Conservation (phyloP, 306 rosid species). For the Cicer bijugum region DNA sequence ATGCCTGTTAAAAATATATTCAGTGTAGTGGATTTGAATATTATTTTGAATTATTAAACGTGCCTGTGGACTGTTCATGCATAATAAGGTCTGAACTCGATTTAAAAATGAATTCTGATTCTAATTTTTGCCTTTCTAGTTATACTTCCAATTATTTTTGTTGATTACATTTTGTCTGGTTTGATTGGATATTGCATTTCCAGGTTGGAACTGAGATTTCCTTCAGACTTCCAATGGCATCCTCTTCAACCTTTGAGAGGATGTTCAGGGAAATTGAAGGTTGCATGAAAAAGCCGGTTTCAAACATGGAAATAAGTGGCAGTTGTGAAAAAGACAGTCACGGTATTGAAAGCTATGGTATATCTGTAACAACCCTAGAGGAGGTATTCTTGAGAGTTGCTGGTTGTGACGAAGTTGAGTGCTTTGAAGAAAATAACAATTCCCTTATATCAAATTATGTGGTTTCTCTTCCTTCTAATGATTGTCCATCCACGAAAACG, state of each 20-base stretch:
- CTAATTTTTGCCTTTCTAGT: background rate
- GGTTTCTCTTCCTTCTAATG: constrained; percentile 58
- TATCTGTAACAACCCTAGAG: constrained; percentile 96
- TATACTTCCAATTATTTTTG: constrained; percentile 23
- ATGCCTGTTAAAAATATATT: background rate
- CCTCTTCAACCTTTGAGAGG: constrained; percentile 80
- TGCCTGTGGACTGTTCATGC: constrained; percentile 15
- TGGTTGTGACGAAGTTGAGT: constrained; percentile 73
- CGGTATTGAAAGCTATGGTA: constrained; percentile 95
- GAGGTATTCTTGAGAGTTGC: constrained; percentile 97
- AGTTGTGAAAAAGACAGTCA: constrained; percentile 55
- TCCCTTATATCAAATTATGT: constrained; percentile 47
- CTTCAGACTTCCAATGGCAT: constrained; percentile 93
- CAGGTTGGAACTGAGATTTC: constrained; percentile 99
- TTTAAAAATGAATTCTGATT: background rate
- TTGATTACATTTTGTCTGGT: constrained; percentile 40
- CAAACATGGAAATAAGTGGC: constrained; percentile 46
- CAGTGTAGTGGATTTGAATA: constrained; percentile 29
- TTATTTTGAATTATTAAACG: constrained; percentile 28
- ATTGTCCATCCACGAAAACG: constrained; percentile 48
- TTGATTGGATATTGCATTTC: constrained; percentile 43
- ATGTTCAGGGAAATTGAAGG: constrained; percentile 97
- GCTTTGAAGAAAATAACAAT: constrained; percentile 54
- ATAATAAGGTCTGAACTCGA: constrained; percentile 17
- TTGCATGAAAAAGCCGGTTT: constrained; percentile 65